Percentiles rank a stretch among this genome's conserved stretches.
Conservation (phyloP, 2,329 filamentous ascomycete species). For the Ophiosphaerella herpotricha region DNA sequence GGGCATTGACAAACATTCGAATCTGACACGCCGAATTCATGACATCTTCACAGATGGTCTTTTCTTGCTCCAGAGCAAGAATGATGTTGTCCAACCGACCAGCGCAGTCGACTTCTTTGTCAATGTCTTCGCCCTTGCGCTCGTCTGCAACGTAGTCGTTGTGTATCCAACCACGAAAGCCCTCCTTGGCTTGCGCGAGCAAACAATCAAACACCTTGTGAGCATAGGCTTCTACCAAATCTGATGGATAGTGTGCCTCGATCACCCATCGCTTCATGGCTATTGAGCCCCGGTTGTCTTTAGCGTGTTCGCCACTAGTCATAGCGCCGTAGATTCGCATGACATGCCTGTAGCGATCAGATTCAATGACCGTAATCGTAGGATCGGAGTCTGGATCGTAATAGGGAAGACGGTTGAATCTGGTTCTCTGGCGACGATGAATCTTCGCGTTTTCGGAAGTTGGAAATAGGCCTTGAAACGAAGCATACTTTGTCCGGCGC, state of each 20-base stretch:
- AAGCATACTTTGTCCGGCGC: slow-evolving; percentile 17
- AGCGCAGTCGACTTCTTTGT: slow-evolving; percentile 36
- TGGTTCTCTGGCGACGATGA: slow-evolving; percentile 30
- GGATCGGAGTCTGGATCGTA: slow-evolving; percentile 24
- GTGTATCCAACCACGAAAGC: slow-evolving; percentile 42
- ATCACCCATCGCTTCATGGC: slow-evolving; percentile 43
- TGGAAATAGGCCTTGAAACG: slow-evolving; percentile 27
- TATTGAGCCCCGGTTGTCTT: slow-evolving; percentile 36
- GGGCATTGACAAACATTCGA: slow-evolving; percentile 45
- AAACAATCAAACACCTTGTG: slow-evolving; percentile 42
- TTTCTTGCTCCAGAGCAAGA: slow-evolving; percentile 37
- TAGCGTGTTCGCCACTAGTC: slow-evolving; percentile 33
- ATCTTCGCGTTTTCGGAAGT: slow-evolving; percentile 24
- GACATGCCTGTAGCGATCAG: slow-evolving; percentile 29
- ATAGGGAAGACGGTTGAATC: slow-evolving; percentile 34
- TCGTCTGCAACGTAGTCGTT: slow-evolving; percentile 44
- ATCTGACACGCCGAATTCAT: slow-evolving; percentile 43
- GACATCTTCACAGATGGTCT: slow-evolving; percentile 45
- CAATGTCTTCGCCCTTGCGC: slow-evolving; percentile 41
- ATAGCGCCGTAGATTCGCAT: slow-evolving; percentile 42
- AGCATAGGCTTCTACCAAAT: slow-evolving; percentile 39
- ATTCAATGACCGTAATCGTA: slow-evolving; percentile 25
- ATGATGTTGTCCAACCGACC: slow-evolving; percentile 38
- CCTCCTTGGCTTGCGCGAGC: slow-evolving; percentile 32
- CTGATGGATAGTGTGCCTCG: slow-evolving; percentile 32